These are phyloP conservation scores for Podospora fimiseda DNA, from an alignment of 495 filamentous ascomycete species.

Conservation along the genomic window DNA sequence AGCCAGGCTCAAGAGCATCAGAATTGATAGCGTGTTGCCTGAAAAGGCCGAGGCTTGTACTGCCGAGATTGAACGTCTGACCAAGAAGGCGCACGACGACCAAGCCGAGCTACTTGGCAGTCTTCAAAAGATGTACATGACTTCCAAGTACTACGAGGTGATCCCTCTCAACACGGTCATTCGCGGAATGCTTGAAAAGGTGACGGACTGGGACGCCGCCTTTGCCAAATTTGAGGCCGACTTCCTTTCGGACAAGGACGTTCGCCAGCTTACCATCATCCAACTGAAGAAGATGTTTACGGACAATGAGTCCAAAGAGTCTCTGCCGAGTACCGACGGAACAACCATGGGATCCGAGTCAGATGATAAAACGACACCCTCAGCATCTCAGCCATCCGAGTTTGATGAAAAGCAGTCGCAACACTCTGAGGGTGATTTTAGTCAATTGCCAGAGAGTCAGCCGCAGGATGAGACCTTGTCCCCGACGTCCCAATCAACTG, in stretches of 20 bases:
- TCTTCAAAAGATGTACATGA: conserved; percentile 84
- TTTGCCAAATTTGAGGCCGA: conserved; percentile 88
- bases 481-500: conserved; percentile 16
- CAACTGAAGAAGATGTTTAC: conserved; percentile 95
- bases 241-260: conserved; percentile 97
- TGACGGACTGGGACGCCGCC: conserved; percentile 83
- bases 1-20: conserved; percentile 75
- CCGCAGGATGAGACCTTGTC: conserved; percentile 19
- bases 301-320: conserved; percentile 72
- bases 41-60: conserved; percentile 77
- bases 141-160: conserved; percentile 91
- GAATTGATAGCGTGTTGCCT: conserved; percentile 79
- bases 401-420: conserved; percentile 24
- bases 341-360: conserved; percentile 37
- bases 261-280: conserved; percentile 79
- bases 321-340: conserved; percentile 58
- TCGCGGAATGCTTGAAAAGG: conserved; percentile 84
- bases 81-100: conserved; percentile 72
- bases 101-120: conserved; percentile 63
- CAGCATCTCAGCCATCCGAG: conserved; percentile 27
- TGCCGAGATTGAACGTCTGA: conserved; percentile 69
- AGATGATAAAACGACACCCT: conserved; percentile 36
- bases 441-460: not conserved
- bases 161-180: conserved; percentile 86
- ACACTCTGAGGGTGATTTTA: conserved; percentile 10